These are phyloP conservation scores for Sesbania bispinosa DNA, from an alignment of 306 rosid genomes.

Conservation along the genomic window DNA sequence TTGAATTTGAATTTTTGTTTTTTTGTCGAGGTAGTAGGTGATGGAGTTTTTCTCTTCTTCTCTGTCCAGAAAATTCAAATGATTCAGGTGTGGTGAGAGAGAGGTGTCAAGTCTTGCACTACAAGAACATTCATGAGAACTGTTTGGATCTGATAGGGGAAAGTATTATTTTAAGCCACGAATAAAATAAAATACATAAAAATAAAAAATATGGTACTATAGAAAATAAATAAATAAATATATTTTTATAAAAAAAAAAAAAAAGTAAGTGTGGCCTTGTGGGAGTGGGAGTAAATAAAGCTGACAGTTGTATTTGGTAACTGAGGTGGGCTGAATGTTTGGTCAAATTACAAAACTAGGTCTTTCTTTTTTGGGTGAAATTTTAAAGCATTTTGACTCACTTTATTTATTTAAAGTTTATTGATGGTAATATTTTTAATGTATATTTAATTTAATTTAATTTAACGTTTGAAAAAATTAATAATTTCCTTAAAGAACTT, in stretches of 20 bases:
- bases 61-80: constrained; percentile 29
- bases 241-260: neutral
- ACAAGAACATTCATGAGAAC: constrained; percentile 35
- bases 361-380: neutral
- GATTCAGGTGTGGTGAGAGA: constrained; percentile 23
- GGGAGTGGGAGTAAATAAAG: constrained; percentile 11
- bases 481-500: too few species aligned
- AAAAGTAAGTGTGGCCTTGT: too few species aligned
- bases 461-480: too few species aligned
- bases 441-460: too few species aligned
- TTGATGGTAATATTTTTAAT: too few species aligned
- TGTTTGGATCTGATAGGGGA: constrained; percentile 45
- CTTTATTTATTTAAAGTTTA: too few species aligned
- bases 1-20: constrained; percentile 1
- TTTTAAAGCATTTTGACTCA: too few species aligned
- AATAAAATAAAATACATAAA: neutral
- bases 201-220: too few species aligned
- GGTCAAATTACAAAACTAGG: constrained; percentile 7
- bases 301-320: neutral
- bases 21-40: constrained; percentile 21
- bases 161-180: constrained; percentile 22
- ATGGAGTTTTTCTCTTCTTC: constrained; percentile 13
- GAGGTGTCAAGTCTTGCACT: constrained; percentile 34
- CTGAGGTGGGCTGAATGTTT: neutral
- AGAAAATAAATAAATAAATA: neutral